These are phyloP conservation scores for Mytilinidion resinicola DNA, from an alignment of 495 filamentous ascomycete species.

Conservation along the genomic window DNA sequence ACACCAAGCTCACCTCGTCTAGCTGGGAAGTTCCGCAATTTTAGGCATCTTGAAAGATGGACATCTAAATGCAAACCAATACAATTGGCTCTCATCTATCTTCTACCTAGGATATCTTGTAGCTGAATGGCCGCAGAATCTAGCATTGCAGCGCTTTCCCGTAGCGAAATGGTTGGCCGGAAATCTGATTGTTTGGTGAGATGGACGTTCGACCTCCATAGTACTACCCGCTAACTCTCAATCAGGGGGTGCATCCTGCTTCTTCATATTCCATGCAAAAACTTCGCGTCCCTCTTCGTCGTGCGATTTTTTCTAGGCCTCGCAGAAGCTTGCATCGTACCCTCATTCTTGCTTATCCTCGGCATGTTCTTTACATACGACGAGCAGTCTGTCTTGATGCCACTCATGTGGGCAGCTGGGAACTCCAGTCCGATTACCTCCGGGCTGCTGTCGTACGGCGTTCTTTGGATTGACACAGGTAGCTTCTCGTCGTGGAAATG, in stretches of 20 bases:
- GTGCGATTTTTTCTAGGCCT: constrained; percentile 41
- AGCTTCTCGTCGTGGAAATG: constrained; percentile 40
- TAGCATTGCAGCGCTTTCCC: constrained; percentile 40
- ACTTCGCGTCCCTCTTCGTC: constrained; percentile 38
- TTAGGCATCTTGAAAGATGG: constrained; percentile 31
- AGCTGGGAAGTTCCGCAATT: constrained; percentile 41
- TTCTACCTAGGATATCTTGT: constrained; percentile 29
- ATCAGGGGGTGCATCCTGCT: constrained; percentile 37
- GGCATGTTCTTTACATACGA: constrained; percentile 42
- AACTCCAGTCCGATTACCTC: constrained; percentile 42
- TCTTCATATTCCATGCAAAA: constrained; percentile 38
- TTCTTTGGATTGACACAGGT: constrained; percentile 40
- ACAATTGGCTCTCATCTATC: constrained; percentile 33
- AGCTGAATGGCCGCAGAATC: constrained; percentile 41
- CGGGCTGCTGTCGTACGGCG: constrained; percentile 40
- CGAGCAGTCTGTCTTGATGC: constrained; percentile 42
- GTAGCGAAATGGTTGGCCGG: constrained; percentile 39
- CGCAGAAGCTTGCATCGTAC: constrained; percentile 40
- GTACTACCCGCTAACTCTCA: neutral
- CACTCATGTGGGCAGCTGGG: constrained; percentile 41
- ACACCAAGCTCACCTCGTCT: neutral
- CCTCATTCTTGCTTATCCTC: constrained; percentile 32
- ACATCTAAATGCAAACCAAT: constrained; percentile 30
- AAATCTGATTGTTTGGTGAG: constrained; percentile 38
- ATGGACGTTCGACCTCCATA: neutral